Evolutionary conservation across 2,329 filamentous ascomycete genomes (phyloP).

Genomic region (Penicillium capsulatum): DNA sequence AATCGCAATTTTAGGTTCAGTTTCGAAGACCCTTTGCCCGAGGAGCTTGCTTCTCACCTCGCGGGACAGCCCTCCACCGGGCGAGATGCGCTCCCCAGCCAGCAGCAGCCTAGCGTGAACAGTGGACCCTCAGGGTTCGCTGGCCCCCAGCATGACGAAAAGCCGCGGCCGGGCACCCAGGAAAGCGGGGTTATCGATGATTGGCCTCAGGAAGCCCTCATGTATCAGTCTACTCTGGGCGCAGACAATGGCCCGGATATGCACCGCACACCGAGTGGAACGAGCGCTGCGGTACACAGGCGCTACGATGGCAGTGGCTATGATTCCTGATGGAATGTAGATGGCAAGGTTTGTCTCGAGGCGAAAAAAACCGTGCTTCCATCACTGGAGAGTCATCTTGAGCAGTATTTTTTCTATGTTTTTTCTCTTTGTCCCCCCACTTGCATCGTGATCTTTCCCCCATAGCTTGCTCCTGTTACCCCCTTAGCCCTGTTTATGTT

Average conservation of each 20-base stretch:
- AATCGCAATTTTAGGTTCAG: conserved; percentile 32
- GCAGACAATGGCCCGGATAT: conserved; percentile 20
- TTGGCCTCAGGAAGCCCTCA: conserved; percentile 41
- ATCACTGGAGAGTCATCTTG: too few species aligned
- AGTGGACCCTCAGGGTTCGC: conserved; percentile 18
- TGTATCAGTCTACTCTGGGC: conserved; percentile 34
- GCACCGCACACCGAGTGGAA: conserved; percentile 18
- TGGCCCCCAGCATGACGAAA: conserved; percentile 12
- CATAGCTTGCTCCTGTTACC: not conserved
- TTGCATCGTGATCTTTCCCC: conserved; percentile 2
- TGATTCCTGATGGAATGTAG: not conserved
- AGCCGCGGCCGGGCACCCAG: conserved; percentile 15
- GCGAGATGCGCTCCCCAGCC: conserved; percentile 31
- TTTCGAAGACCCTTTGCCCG: conserved; percentile 22
- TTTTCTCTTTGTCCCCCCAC: not conserved
- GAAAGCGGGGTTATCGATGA: conserved; percentile 29
- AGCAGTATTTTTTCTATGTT: not conserved
- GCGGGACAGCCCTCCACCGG: conserved; percentile 13
- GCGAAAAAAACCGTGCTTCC: too few species aligned
- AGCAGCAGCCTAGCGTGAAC: conserved; percentile 26
- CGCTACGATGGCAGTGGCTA: conserved; percentile 28
- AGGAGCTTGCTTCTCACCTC: not conserved
- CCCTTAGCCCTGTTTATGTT: conserved; percentile 4
- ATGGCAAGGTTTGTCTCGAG: too few species aligned
- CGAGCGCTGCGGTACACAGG: conserved; percentile 23